Percentiles rank a stretch among this genome's conserved stretches.
Evolutionary conservation across 1,139 yeast species (phyloP).

Genomic region (Saccharomycopsis phalli): DNA sequence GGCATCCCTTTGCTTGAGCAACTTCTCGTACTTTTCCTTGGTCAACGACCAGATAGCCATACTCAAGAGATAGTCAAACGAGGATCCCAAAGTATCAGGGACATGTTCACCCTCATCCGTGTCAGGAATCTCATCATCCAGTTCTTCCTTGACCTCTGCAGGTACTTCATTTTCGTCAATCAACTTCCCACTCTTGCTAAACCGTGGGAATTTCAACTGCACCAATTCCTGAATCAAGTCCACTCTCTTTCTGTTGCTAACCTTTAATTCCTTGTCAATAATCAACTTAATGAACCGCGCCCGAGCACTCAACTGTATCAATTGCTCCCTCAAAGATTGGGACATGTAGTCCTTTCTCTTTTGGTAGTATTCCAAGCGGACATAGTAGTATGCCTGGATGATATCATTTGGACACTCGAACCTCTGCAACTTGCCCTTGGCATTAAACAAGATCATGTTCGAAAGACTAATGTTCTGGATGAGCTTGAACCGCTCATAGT

Average conservation of each 20-base stretch:
- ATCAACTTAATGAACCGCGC: conserved; percentile 90
- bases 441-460: conserved; percentile 95
- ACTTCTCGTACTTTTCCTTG: conserved; percentile 73
- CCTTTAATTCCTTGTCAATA: conserved; percentile 60
- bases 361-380: conserved; percentile 84
- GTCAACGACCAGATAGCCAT: conserved; percentile 95
- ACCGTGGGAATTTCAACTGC: conserved; percentile 61
- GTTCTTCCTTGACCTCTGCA: conserved; percentile 31
- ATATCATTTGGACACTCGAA: conserved; percentile 73
- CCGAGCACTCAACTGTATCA: conserved; percentile 68
- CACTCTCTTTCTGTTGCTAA: conserved; percentile 67
- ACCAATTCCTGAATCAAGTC: conserved; percentile 57
- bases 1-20: conserved; percentile 61
- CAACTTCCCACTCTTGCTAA: conserved; percentile 55
- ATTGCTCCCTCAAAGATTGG: conserved; percentile 59
- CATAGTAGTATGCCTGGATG: conserved; percentile 71
- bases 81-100: conserved; percentile 27
- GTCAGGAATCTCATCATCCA: conserved; percentile 29
- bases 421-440: conserved; percentile 80
- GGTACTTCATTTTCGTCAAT: conserved; percentile 31
- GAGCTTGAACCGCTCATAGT: conserved; percentile 76
- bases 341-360: conserved; percentile 79
- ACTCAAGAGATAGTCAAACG: conserved; percentile 69
- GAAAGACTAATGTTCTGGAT: conserved; percentile 57
- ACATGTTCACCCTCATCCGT: conserved; percentile 21